A percentile compares a stretch with the other conserved stretches of the same genome.
Conservation (phyloP, 768 basidiomycete genomes). For the Krasilnikovozyma curviuscula region DNA sequence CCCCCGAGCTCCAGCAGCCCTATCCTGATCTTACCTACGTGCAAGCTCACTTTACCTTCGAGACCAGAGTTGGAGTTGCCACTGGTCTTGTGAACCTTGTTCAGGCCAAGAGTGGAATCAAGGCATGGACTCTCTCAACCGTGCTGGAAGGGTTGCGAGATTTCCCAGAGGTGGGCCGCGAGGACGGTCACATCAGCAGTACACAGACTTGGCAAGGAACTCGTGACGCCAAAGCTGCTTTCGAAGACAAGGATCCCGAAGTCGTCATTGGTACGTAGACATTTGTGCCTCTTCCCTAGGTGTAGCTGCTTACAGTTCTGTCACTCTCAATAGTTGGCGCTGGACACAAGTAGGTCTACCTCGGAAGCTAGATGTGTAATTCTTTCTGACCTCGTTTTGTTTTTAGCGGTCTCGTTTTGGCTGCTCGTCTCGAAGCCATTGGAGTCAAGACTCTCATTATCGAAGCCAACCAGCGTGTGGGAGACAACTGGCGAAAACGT, state of each 20-base stretch:
- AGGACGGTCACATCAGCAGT: conserved; percentile 26
- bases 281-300: conserved; percentile 35
- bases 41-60: conserved; percentile 32
- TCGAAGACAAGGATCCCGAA: conserved; percentile 34
- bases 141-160: conserved; percentile 39
- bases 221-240: conserved; percentile 23
- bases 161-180: conserved; percentile 35
- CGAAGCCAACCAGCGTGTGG: conserved; percentile 24
- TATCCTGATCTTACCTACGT: conserved; percentile 38
- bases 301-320: conserved; percentile 11
- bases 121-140: conserved; percentile 41
- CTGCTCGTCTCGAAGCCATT: conserved; percentile 32
- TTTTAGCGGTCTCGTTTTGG: conserved; percentile 31
- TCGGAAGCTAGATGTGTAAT: not conserved
- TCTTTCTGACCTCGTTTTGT: not conserved
- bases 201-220: conserved; percentile 12
- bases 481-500: conserved; percentile 30
- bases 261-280: conserved; percentile 33
- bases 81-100: conserved; percentile 40
- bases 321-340: conserved; percentile 10
- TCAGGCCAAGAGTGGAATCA: conserved; percentile 30
- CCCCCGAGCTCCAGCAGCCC: conserved; percentile 14
- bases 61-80: conserved; percentile 30
- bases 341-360: conserved; percentile 13
- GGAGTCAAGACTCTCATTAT: conserved; percentile 29